Conservation (phyloP, 108 stramenopile species). For the Nitzschia palea region DNA sequence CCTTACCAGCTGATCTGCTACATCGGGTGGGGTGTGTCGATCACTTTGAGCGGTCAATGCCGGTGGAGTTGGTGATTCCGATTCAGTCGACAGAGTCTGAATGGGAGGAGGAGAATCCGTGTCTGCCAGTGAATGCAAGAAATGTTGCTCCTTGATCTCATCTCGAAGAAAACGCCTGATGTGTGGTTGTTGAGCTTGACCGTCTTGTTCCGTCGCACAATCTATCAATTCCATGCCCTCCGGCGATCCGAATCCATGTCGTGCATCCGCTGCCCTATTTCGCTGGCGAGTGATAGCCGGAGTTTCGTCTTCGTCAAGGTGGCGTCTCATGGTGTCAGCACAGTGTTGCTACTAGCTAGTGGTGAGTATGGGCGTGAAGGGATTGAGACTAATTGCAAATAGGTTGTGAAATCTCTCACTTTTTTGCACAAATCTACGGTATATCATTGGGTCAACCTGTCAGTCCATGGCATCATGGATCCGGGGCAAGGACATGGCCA, state of each 20-base stretch:
- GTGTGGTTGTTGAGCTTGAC: neutral
- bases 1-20: neutral
- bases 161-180: neutral
- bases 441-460: too few species aligned
- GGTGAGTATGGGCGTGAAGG: too few species aligned
- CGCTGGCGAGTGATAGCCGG: neutral
- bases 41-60: neutral
- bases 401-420: too few species aligned
- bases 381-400: too few species aligned
- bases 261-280: slow-evolving; percentile 1
- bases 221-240: slow-evolving; percentile 33
- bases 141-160: neutral
- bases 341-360: too few species aligned
- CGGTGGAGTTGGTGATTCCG: neutral
- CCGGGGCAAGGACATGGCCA: too few species aligned
- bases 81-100: neutral
- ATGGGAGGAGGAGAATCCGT: neutral
- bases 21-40: slow-evolving; percentile 4
- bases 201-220: neutral
- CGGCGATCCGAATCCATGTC: slow-evolving; percentile 36
- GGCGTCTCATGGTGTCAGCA: neutral
- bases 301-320: slow-evolving; percentile 10
- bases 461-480: too few species aligned
- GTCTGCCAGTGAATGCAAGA: slow-evolving; percentile 2
- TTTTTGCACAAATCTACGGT: too few species aligned